Conservation (phyloP, 345 rosid species). For the Lepidium aucheri region DNA sequence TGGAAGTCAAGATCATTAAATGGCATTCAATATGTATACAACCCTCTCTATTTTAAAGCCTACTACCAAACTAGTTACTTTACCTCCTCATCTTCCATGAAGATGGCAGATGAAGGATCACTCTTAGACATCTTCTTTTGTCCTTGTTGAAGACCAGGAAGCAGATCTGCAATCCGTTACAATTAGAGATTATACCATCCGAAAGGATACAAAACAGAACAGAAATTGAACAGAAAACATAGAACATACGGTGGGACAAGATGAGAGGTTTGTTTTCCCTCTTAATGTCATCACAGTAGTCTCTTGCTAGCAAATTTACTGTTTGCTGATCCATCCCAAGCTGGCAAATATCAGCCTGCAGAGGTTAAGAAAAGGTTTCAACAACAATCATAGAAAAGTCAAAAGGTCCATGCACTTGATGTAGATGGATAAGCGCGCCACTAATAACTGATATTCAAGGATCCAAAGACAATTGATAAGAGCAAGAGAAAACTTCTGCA, state of each 20-base stretch:
- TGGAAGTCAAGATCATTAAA: conserved; percentile 5
- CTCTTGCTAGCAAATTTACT: conserved; percentile 82
- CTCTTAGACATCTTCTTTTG: conserved; percentile 90
- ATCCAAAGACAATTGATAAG: background rate
- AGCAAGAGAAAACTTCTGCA: background rate
- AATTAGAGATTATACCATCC: background rate
- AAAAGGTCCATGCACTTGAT: background rate
- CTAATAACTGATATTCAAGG: background rate
- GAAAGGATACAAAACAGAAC: background rate
- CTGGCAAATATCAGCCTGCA: conserved; percentile 95
- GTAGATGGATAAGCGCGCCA: background rate
- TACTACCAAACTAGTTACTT: background rate
- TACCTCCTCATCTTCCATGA: conserved; percentile 97
- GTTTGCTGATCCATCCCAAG: conserved; percentile 88
- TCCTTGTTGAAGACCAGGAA: conserved; percentile 86
- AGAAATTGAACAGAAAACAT: background rate
- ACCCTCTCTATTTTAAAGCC: background rate
- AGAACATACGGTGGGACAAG: conserved; percentile 67
- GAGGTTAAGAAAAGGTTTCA: background rate
- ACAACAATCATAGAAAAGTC: background rate
- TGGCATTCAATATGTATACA: background rate
- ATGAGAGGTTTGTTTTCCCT: conserved; percentile 83
- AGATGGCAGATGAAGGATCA: conserved; percentile 77
- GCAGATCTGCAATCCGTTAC: conserved; percentile 54
- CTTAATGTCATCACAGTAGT: conserved; percentile 79